Conservation (phyloP, 2,329 filamentous ascomycete genomes). For the Dendryphion nanum region DNA sequence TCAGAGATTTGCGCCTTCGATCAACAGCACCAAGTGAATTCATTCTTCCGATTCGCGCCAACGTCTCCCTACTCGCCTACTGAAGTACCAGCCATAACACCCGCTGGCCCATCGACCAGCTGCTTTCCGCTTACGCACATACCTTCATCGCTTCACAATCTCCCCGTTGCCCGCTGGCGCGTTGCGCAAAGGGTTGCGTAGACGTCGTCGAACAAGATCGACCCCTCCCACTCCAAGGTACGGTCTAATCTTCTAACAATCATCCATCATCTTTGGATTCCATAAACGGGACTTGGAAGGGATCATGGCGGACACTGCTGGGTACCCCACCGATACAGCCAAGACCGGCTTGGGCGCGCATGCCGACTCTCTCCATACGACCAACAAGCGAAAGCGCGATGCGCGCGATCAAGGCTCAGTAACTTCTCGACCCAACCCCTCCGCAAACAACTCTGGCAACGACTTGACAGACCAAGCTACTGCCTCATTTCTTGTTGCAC, state of each 20-base stretch:
- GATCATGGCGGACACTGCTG: constrained; percentile 39
- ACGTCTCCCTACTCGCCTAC: constrained; percentile 8
- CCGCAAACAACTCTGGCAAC: constrained; percentile 25
- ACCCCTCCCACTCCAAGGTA: constrained; percentile 13
- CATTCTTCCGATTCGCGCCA: too few relatives aligned
- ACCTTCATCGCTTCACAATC: constrained; percentile 12
- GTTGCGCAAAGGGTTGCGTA: constrained; percentile 9
- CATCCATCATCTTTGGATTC: constrained; percentile 7
- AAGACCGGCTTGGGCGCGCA: constrained; percentile 31
- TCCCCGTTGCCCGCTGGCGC: constrained; percentile 17
- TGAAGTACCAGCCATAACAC: constrained; percentile 10
- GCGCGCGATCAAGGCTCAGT: constrained; percentile 43
- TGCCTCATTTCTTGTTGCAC: constrained; percentile 39
- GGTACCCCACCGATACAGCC: constrained; percentile 34
- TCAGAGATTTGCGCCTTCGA: constrained; percentile 24
- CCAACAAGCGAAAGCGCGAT: constrained; percentile 49
- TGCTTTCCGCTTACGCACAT: constrained; percentile 20
- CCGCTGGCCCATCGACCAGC: constrained; percentile 12
- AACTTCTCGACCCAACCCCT: constrained; percentile 35
- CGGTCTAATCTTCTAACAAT: constrained; percentile 11
- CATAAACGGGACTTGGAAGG: constrained; percentile 3
- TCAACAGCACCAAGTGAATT: constrained; percentile 10
- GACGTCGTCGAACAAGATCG: constrained; percentile 15
- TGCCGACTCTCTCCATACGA: constrained; percentile 20
- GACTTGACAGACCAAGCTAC: constrained; percentile 38